Percentiles rank a stretch among this genome's conserved stretches.
Evolutionary conservation across 352 stramenopile genomes (phyloP).

Genomic region (Globisporangium apiculatum): DNA sequence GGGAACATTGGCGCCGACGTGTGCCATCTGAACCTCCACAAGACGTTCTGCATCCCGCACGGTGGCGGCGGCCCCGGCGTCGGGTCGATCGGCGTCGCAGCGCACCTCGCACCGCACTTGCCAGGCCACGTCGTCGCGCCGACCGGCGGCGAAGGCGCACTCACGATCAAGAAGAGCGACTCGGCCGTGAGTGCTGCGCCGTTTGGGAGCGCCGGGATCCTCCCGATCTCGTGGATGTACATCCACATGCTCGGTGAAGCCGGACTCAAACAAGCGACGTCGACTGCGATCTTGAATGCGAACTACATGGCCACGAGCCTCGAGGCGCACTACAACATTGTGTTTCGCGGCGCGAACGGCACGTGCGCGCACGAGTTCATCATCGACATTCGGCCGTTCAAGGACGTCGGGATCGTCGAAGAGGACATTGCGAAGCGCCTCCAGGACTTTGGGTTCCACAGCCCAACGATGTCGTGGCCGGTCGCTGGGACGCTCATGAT

Average conservation of each 20-base stretch:
- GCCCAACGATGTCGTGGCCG: constrained; percentile 99
- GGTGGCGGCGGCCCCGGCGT: constrained; percentile 95
- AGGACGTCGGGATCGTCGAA: constrained; percentile 94
- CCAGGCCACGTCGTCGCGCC: constrained; percentile 91
- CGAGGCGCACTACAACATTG: constrained; percentile 92
- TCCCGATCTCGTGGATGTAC: constrained; percentile 99
- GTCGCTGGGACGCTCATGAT: constrained; percentile 98
- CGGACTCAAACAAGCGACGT: constrained; percentile 91
- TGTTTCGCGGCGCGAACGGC: constrained; percentile 95
- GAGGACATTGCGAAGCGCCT: constrained; percentile 98
- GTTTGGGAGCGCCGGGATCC: constrained; percentile 96
- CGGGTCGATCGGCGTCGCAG: constrained; percentile 88
- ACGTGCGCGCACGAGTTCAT: constrained; percentile 99
- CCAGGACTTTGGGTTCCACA: constrained; percentile 99
- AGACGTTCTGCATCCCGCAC: constrained; percentile 99
- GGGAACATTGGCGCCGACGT: constrained; percentile 96
- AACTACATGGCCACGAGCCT: constrained; percentile 99
- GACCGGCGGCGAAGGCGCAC: constrained; percentile 67
- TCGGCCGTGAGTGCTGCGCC: constrained; percentile 91
- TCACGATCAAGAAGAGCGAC: constrained; percentile 69
- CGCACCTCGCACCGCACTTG: constrained; percentile 94
- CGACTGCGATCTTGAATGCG: constrained; percentile 97
- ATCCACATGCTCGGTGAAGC: constrained; percentile 98
- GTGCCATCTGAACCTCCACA: constrained; percentile 99
- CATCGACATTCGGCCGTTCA: constrained; percentile 97